phyloP scores from a whole-genome alignment of 2,329 filamentous ascomycete genomes.

The Stylonectria norvegica region DNA sequence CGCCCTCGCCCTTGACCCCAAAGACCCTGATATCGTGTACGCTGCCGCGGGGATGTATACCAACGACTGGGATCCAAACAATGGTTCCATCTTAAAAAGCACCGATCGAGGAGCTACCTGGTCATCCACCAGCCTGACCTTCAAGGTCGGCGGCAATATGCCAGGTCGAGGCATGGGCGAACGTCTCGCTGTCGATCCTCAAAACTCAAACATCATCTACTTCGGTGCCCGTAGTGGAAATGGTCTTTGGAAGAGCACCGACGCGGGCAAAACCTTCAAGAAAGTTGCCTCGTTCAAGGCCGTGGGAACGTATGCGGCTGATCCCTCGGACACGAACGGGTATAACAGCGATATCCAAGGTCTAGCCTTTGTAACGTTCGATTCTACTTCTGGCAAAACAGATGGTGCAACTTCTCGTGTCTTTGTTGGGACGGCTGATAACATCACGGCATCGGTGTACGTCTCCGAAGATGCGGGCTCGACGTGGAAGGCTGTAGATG shows the following conservation, averaged over 20 bases:
- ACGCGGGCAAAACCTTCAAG: conserved; percentile 51
- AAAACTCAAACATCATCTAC: conserved; percentile 54
- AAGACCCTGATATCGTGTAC: conserved; percentile 50
- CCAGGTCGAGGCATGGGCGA: conserved; percentile 58
- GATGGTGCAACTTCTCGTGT: conserved; percentile 52
- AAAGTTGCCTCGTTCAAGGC: conserved; percentile 52
- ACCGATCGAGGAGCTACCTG: conserved; percentile 53
- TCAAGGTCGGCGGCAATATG: conserved; percentile 62
- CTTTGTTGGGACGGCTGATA: conserved; percentile 55
- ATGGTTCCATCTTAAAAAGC: conserved; percentile 52
- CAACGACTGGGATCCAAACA: conserved; percentile 56
- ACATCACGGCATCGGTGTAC: conserved; percentile 50
- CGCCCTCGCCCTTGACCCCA: conserved; percentile 53
- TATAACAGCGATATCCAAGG: conserved; percentile 46
- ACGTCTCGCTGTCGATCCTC: conserved; percentile 55
- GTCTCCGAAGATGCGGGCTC: conserved; percentile 51
- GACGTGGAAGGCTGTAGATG: conserved; percentile 49
- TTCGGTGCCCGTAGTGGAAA: conserved; percentile 58
- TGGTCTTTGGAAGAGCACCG: conserved; percentile 56
- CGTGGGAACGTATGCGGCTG: conserved; percentile 45
- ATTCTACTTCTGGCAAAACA: conserved; percentile 45
- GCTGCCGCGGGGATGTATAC: conserved; percentile 57
- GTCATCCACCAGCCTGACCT: conserved; percentile 46
- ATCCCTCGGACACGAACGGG: conserved; percentile 43
- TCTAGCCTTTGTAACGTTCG: conserved; percentile 53